These are phyloP conservation scores for Salix udensis DNA, from an alignment of 345 rosid species.

Conservation along the genomic window DNA sequence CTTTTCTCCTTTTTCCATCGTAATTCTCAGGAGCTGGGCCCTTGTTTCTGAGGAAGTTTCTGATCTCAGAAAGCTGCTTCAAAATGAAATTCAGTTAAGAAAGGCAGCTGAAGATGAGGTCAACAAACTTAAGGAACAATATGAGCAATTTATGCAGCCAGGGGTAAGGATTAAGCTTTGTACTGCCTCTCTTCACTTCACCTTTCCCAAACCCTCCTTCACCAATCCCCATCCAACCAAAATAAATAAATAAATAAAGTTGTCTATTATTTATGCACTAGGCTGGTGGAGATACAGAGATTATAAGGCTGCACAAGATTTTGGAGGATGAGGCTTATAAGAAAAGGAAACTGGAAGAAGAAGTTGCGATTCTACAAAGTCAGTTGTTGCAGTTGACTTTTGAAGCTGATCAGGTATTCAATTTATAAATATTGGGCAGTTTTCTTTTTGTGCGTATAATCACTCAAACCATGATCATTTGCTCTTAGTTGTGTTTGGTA, in stretches of 20 bases:
- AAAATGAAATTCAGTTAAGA: constrained; percentile 27
- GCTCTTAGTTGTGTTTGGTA: not conserved
- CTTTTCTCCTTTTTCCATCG: not conserved
- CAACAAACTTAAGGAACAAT: constrained; percentile 21
- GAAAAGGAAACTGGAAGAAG: constrained; percentile 28
- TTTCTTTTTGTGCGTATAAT: not conserved
- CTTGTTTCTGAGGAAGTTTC: constrained; percentile 20
- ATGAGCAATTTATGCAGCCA: constrained; percentile 18
- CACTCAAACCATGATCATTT: not conserved
- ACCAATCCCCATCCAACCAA: not conserved
- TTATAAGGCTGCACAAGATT: constrained; percentile 21
- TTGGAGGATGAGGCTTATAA: constrained; percentile 26
- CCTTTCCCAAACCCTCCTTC: not conserved
- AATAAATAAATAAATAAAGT: not conserved
- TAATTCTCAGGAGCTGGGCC: constrained; percentile 12
- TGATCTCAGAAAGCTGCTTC: constrained; percentile 21
- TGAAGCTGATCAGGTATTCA: constrained; percentile 29
- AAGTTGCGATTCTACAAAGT: constrained; percentile 16
- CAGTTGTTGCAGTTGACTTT: constrained; percentile 27
- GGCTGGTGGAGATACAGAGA: constrained; percentile 32
- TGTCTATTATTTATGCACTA: constrained; percentile 2
- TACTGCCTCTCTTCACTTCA: not conserved
- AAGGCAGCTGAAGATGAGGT: constrained; percentile 27
- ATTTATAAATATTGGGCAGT: not conserved
- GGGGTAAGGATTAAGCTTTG: constrained; percentile 15